A percentile compares a stretch with the other conserved stretches of the same genome.
These are phyloP conservation scores for Coniochaeta sp. DNA, from an alignment of 2,329 filamentous ascomycete genomes.

Conservation along the genomic window DNA sequence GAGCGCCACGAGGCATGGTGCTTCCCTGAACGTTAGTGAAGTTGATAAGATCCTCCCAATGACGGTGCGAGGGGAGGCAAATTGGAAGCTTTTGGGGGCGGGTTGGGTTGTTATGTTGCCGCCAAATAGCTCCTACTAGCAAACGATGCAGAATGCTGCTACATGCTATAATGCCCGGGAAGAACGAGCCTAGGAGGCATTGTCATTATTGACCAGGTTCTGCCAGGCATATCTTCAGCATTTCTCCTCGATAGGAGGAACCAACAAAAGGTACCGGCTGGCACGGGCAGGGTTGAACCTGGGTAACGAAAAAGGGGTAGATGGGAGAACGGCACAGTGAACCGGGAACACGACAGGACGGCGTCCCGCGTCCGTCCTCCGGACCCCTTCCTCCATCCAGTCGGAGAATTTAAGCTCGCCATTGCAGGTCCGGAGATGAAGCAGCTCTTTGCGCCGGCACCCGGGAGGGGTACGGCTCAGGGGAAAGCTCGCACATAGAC, in stretches of 20 bases:
- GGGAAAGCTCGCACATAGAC: not conserved
- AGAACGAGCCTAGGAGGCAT: not conserved
- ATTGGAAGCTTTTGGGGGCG: not conserved
- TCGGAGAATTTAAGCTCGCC: not conserved
- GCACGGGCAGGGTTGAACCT: not conserved
- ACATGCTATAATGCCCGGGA: not conserved
- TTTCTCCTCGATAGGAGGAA: not conserved
- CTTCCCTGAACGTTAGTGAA: not conserved
- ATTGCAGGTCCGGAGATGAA: not conserved
- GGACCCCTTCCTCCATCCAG: not conserved
- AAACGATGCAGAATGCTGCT: not conserved
- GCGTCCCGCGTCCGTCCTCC: not conserved
- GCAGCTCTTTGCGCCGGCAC: not conserved
- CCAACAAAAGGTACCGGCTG: not conserved
- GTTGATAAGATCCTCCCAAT: not conserved
- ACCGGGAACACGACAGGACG: not conserved
- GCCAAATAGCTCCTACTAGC: not conserved
- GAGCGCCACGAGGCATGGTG: not conserved
- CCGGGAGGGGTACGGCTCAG: not conserved
- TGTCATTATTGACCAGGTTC: not conserved
- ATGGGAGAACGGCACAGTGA: not conserved
- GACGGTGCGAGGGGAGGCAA: not conserved
- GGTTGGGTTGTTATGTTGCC: not conserved
- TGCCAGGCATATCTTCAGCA: not conserved
- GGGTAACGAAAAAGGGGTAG: not conserved